Evolutionary conservation across 2,329 filamentous ascomycete genomes (phyloP).

Genomic region (Aureobasidium pullulans): DNA sequence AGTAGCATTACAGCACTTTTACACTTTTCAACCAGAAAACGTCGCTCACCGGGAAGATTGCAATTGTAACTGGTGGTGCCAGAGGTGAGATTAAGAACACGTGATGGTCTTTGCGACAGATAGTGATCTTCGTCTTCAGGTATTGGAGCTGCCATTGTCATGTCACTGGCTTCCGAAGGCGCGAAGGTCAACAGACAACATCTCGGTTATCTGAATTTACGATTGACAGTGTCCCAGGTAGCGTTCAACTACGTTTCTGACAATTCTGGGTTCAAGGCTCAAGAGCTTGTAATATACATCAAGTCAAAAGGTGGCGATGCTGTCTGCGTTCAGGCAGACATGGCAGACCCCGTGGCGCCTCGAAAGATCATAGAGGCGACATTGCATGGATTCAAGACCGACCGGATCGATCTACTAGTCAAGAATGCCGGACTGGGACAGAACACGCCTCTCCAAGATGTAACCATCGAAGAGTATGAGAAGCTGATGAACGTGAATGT

Average conservation of each 20-base stretch:
- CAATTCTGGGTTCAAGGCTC: neutral
- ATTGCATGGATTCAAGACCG: neutral
- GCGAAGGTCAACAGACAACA: too few species aligned
- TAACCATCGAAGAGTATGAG: neutral
- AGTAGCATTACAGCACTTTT: too few species aligned
- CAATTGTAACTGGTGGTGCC: slow-evolving; percentile 6
- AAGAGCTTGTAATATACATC: neutral
- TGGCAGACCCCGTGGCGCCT: neutral
- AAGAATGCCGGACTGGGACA: slow-evolving; percentile 29
- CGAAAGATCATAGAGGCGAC: neutral
- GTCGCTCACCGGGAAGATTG: neutral
- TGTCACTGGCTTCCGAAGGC: neutral
- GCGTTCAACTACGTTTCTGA: neutral
- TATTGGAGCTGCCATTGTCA: neutral
- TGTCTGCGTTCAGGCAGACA: neutral
- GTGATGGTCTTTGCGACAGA: too few species aligned
- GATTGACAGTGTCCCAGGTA: too few species aligned
- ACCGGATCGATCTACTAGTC: slow-evolving; percentile 30
- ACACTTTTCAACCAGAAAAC: too few species aligned
- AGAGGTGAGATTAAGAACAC: neutral
- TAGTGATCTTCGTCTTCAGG: too few species aligned
- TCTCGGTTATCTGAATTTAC: too few species aligned
- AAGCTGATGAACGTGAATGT: slow-evolving; percentile 19
- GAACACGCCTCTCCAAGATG: slow-evolving; percentile 12
- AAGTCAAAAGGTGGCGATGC: neutral